These are phyloP conservation scores for Yamadazyma diospyri DNA, from an alignment of 1,139 yeast species.

Conservation along the genomic window DNA sequence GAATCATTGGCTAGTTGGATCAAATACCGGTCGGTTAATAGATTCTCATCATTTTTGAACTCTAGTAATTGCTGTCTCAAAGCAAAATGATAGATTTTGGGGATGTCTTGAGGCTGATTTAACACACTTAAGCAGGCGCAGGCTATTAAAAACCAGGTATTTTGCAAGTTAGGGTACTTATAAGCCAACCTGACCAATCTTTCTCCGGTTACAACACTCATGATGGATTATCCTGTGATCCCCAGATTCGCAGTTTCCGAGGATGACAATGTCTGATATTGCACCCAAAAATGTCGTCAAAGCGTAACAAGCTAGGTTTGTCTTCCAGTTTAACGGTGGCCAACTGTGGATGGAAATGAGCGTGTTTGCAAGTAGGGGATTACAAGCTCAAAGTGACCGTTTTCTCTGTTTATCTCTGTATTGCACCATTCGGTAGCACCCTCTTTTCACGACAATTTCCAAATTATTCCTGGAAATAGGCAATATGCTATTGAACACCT, in stretches of 20 bases:
- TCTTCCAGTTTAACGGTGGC: too few relatives aligned
- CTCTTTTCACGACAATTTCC: constrained; percentile 72
- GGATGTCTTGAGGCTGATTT: constrained; percentile 78
- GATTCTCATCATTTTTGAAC: constrained; percentile 20
- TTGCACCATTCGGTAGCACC: constrained; percentile 78
- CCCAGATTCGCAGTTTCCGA: neutral
- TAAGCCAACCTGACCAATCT: constrained; percentile 58
- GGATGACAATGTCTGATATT: too few relatives aligned
- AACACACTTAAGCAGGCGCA: constrained; percentile 81
- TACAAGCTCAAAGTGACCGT: too few relatives aligned
- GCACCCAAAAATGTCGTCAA: too few relatives aligned
- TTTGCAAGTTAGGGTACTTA: constrained; percentile 42
- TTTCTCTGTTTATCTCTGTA: constrained; percentile 4
- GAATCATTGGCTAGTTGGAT: constrained; percentile 39
- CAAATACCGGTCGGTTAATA: constrained; percentile 30
- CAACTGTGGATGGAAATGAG: too few relatives aligned
- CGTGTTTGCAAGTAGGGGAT: too few relatives aligned
- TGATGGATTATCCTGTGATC: constrained; percentile 3
- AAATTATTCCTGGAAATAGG: constrained; percentile 42
- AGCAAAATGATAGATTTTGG: constrained; percentile 71
- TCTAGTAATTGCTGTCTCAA: constrained; percentile 49
- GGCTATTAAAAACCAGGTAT: constrained; percentile 69
- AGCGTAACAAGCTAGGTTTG: too few relatives aligned
- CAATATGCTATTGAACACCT: constrained; percentile 45
- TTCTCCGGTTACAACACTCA: constrained; percentile 46